Conservation (phyloP, 768 basidiomycete species). For the Holtermanniella nyarrowii region DNA sequence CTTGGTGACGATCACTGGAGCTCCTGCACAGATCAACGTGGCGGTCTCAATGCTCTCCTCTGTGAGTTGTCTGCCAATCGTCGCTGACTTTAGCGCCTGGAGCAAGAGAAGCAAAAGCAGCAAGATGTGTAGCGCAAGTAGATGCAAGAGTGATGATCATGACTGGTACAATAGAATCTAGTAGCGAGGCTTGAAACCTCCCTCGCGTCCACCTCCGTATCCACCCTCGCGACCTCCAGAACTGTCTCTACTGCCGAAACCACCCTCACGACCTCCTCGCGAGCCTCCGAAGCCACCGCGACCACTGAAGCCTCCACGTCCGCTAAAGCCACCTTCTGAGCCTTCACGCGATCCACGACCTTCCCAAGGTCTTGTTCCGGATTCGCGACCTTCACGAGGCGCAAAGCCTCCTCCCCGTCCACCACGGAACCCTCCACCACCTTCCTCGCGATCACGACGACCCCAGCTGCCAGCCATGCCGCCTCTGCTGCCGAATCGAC, state of each 20-base stretch:
- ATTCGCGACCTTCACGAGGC: constrained; percentile 7
- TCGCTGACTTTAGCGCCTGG: not conserved
- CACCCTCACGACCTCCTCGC: constrained; percentile 3
- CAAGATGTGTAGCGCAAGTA: not conserved
- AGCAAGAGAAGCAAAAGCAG: not conserved
- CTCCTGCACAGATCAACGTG: constrained; percentile 87
- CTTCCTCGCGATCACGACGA: not conserved
- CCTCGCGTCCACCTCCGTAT: constrained; percentile 8
- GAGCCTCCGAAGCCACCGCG: not conserved
- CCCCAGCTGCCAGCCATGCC: constrained; percentile 3
- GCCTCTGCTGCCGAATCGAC: not conserved
- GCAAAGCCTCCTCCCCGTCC: constrained; percentile 9
- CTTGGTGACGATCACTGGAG: constrained; percentile 93
- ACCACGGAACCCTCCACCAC: constrained; percentile 2
- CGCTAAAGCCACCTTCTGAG: not conserved
- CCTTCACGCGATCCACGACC: constrained; percentile 9
- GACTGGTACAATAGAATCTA: not conserved
- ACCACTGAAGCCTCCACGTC: constrained; percentile 7
- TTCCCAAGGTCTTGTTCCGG: constrained; percentile 6
- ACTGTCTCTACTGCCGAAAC: too few species aligned
- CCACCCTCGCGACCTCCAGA: constrained; percentile 12
- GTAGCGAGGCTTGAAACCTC: constrained; percentile 3
- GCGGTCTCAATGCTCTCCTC: constrained; percentile 69
- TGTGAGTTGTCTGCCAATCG: constrained; percentile 13
- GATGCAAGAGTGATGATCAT: not conserved